Evolutionary conservation across 2,329 filamentous ascomycete species (phyloP).

Genomic region (Amesomyces nigricolor): DNA sequence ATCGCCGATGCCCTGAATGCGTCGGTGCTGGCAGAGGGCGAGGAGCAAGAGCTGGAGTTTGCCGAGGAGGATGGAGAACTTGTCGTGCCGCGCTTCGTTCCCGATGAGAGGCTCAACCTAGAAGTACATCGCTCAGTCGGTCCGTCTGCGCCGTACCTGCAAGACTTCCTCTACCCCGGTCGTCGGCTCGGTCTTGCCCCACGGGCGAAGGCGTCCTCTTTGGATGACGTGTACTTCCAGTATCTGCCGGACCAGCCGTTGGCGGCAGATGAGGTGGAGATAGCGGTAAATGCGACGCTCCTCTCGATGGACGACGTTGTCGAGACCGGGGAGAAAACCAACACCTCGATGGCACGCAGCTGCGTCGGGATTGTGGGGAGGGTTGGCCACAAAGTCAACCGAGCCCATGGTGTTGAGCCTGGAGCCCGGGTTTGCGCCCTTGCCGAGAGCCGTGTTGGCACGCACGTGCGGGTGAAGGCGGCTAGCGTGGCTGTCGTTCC

Average conservation of each 20-base stretch:
- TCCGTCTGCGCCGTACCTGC: conserved; percentile 21
- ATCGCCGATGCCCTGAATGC: conserved; percentile 21
- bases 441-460: conserved; percentile 20
- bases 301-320: conserved; percentile 23
- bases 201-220: conserved; percentile 7
- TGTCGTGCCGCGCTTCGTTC: conserved; percentile 25
- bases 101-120: conserved; percentile 25
- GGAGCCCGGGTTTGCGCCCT: conserved; percentile 23
- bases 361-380: conserved; percentile 25
- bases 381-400: conserved; percentile 19
- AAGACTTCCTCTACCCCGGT: conserved; percentile 19
- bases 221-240: conserved; percentile 19
- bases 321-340: conserved; percentile 1
- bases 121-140: conserved; percentile 25
- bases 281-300: conserved; percentile 21
- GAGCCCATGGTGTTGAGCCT: conserved; percentile 1
- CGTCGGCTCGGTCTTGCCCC: conserved; percentile 21
- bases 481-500: conserved; percentile 22
- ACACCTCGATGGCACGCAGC: conserved; percentile 14
- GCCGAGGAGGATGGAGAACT: conserved; percentile 26
- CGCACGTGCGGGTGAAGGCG: conserved; percentile 17
- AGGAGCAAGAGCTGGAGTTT: conserved; percentile 27
- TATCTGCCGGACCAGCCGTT: conserved; percentile 13
- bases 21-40: conserved; percentile 17
- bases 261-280: conserved; percentile 27